phyloP scores from a whole-genome alignment of 371 early-diverging fungal species.

The Rhizopus arrhizus region DNA sequence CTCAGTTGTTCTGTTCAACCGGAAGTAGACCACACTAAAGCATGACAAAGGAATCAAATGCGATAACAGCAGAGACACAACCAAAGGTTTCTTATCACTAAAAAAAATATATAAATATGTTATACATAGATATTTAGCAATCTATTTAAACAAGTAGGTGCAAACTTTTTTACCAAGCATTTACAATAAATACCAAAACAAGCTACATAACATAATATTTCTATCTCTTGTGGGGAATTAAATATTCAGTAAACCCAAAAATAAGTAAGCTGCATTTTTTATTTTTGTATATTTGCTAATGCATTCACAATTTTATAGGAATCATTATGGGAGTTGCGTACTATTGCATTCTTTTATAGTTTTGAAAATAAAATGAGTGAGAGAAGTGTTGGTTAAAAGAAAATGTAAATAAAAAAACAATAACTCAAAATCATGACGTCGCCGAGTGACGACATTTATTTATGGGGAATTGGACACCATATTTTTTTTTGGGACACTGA shows the following conservation, averaged over 20 bases:
- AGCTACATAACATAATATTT: neutral
- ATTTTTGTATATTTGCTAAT: conserved; percentile 5
- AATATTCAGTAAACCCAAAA: conserved; percentile 4
- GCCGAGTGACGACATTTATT: neutral
- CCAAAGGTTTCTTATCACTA: conserved; percentile 3
- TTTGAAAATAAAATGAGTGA: conserved; percentile 5
- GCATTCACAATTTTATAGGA: conserved; percentile 1
- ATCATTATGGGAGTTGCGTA: neutral
- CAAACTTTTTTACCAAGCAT: neutral
- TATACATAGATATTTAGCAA: neutral
- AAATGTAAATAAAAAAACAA: neutral
- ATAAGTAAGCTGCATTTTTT: conserved; percentile 4
- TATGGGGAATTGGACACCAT: too few species aligned
- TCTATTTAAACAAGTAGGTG: conserved; percentile 5
- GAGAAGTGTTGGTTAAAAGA: conserved; percentile 5
- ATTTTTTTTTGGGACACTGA: too few species aligned
- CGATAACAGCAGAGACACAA: neutral
- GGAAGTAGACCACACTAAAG: conserved; percentile 8
- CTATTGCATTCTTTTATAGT: conserved; percentile 1
- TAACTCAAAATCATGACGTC: conserved; percentile 3
- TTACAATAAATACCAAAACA: neutral
- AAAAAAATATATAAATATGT: neutral
- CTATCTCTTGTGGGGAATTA: conserved; percentile 1
- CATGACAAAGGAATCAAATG: conserved; percentile 9
- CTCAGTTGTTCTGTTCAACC: conserved; percentile 8